A percentile compares a stretch with the other conserved stretches of the same genome.
These are phyloP conservation scores for Colletotrichum gloeosporioides DNA, from an alignment of 2,329 filamentous ascomycete species.

Conservation along the genomic window DNA sequence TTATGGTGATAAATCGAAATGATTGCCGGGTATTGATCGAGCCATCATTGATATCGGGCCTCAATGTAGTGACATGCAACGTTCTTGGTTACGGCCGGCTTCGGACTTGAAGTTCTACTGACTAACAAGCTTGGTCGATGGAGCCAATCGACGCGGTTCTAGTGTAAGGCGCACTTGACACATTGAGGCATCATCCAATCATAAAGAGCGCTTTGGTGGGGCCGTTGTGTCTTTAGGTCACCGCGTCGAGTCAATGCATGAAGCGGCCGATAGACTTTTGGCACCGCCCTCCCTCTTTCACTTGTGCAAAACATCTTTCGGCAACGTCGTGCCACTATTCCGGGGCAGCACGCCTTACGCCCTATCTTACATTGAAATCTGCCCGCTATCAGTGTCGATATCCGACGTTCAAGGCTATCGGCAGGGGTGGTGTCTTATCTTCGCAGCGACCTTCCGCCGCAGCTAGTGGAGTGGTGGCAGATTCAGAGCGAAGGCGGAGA, in stretches of 20 bases:
- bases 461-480: not conserved
- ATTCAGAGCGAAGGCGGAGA: not conserved
- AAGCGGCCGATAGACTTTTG: not conserved
- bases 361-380: not conserved
- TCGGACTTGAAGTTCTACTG: not conserved
- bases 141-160: not conserved
- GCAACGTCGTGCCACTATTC: not conserved
- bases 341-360: not conserved
- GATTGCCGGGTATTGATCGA: not conserved
- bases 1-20: not conserved
- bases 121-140: not conserved
- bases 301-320: not conserved
- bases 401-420: not conserved
- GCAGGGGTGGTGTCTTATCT: not conserved
- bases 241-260: not conserved
- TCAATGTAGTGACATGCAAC: not conserved
- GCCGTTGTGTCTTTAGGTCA: not conserved
- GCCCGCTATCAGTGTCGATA: not conserved
- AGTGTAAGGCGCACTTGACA: conserved; percentile 19
- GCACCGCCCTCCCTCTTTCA: not conserved
- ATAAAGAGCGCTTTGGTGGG: not conserved
- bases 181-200: not conserved
- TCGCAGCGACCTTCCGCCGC: not conserved
- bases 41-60: not conserved
- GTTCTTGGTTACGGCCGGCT: not conserved